Base-by-base conservation (phyloP, 2,329 filamentous ascomycete genomes). In the Alternaria conjuncta region DNA sequence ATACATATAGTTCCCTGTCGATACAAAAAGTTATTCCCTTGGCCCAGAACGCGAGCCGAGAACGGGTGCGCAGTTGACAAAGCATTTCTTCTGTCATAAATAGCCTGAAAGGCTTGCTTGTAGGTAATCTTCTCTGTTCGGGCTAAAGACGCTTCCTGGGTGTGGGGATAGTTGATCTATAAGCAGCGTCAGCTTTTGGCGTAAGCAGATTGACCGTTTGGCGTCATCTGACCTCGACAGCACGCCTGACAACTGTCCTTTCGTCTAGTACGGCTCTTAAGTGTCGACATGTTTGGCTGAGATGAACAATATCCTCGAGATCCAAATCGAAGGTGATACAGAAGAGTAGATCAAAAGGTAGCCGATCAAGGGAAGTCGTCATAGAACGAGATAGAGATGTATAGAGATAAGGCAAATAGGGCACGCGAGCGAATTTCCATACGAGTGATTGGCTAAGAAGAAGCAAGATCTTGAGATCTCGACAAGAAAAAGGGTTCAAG, bases 291-390 rank as follows among this genome's bases (percentile, higher is more conserved):
- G 84, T 84, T 49, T 83, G 81, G 44, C 86, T 84, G 46, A 92
- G 79, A 64, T 86, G 82, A 62, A 88, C 84, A 43, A 88, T 82
- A 67, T 91, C 88, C 50, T 87, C 83, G 25, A 89, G 79, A 18
- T 85, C 82, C 36, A 92, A 82, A 59, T 83, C 79, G 7, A 81
- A 80, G 8, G 85, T 82, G 55, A 92, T 85, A 55, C 86, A 83
- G 54, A 86, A 86, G 26, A 91, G 79, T n/a, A 92, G 82, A 77
- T 92, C 90, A 72, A 87, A 89, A 0, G 90, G 89, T 12, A 92
- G 77, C 28, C 72, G 68, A 62, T 84, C 81, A 46, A 86, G 73
- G 20, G 66, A 66, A 54, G 67, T 50, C 67, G 64, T 64, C 77
- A 79, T 79, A 64, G 67, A 70, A 60, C 57, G 43, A 13, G 20